These are phyloP conservation scores for Colletotrichum sp. DNA, from an alignment of 2,329 filamentous ascomycete genomes.

Conservation along the genomic window DNA sequence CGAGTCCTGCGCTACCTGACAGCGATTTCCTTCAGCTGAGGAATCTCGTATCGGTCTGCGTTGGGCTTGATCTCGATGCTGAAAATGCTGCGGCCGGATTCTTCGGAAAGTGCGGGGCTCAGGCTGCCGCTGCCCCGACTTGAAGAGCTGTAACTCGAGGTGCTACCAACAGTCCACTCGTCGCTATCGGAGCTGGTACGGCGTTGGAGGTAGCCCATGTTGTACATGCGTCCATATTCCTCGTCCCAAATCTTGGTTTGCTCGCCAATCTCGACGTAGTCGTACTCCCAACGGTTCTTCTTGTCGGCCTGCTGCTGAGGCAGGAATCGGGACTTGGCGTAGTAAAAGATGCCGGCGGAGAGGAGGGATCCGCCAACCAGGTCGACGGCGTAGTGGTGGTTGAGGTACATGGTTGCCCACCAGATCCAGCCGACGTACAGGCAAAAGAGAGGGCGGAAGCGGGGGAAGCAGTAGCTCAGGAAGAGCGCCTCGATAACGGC, in stretches of 20 bases:
- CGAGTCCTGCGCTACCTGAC: conserved; percentile 34
- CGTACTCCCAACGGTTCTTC: conserved; percentile 91
- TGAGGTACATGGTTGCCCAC: conserved; percentile 99
- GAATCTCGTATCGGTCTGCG: conserved; percentile 35
- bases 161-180: conserved; percentile 89
- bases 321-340: conserved; percentile 79
- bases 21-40: conserved; percentile 50
- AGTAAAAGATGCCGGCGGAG: conserved; percentile 81
- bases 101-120: conserved; percentile 53
- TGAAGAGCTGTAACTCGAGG: conserved; percentile 67
- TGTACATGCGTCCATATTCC: conserved; percentile 52
- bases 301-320: conserved; percentile 86
- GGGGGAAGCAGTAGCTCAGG: conserved; percentile 91
- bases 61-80: conserved; percentile 39
- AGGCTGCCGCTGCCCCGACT: conserved; percentile 38
- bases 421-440: conserved; percentile 91
- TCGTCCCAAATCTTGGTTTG: conserved; percentile 46
- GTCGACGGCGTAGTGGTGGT: conserved; percentile 96
- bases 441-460: conserved; percentile 78
- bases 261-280: conserved; percentile 87
- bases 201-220: conserved; percentile 50
- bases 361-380: conserved; percentile 84
- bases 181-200: conserved; percentile 68
- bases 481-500: conserved; percentile 90
- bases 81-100: conserved; percentile 27